Evolutionary conservation across 495 filamentous ascomycete species (phyloP), one percentile per base, ranked within the genome.

Genomic region (Aspergillus asperescens): DNA sequence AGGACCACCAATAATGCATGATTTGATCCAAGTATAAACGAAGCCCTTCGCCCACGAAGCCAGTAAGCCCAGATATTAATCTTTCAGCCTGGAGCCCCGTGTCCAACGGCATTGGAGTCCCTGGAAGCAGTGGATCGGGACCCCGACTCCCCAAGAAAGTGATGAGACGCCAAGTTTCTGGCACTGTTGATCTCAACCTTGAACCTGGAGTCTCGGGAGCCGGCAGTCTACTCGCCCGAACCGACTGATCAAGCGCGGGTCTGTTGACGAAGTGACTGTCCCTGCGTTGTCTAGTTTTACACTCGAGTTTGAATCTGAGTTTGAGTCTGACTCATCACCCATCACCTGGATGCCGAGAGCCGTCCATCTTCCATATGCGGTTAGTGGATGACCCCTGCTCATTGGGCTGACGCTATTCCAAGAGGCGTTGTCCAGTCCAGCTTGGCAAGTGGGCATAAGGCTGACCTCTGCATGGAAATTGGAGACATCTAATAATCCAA

Each of bases 101-200:
- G 5, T 29, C 20, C 24, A 29, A n/a, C 20, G n/a, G n/a, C n/a
- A n/a, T n/a, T 38, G 7, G 24, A 44, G 23, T 29, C 27, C 24
- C 35, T 52, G 48, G 35, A 34, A 25, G 49, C 48, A 27, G 41
- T 50, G 43, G 55, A 45, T 41, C 29, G 27, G 5, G 2, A 3
- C 15, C 32, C 25, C n/a, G n/a, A 52, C 19, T 15, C 18, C 18
- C 35, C 42, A 29, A 49, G 43, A 43, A 43, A 12, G 18, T 42
- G 35, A 48, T 38, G 55, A 48, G 49, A 49, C 20, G 48, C 43
- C 55, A 55, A 49, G 52, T 31, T 52, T 37, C 18, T 27, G 8
- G 19, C 24, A 32, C 53, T 19, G 48, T n/a, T 57, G 55, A 57
- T 49, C 49, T n/a, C n/a, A n/a, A n/a, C n/a, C n/a, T n/a, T n/a